Evolutionary conservation across 306 rosid species (phyloP).

Genomic region (Corylus avellana): DNA sequence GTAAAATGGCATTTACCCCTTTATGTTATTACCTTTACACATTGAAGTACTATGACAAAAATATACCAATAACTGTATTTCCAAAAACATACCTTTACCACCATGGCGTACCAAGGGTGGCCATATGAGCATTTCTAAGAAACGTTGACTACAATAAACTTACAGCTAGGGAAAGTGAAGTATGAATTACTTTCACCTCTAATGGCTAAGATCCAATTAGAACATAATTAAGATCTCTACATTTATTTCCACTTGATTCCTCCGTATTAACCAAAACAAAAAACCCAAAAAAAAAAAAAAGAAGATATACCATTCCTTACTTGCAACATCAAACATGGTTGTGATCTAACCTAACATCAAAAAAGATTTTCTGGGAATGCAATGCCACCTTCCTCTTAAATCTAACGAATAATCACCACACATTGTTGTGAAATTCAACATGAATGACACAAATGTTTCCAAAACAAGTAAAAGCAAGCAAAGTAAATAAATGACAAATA

Average conservation of each 20-base stretch:
- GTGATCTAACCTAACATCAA: too few relatives aligned
- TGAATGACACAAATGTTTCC: neutral
- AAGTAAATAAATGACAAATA: neutral
- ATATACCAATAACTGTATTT: neutral
- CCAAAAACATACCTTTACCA: neutral
- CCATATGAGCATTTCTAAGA: neutral
- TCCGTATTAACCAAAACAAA: slow-evolving; percentile 3
- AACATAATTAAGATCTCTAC: neutral
- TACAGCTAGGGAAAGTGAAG: neutral
- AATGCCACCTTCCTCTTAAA: neutral
- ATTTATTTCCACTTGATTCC: slow-evolving; percentile 5
- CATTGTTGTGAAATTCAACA: neutral
- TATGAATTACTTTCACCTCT: neutral
- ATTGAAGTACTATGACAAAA: neutral
- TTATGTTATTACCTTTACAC: neutral
- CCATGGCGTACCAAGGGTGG: neutral
- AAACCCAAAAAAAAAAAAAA: neutral
- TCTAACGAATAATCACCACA: neutral
- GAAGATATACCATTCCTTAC: neutral
- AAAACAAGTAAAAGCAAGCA: neutral
- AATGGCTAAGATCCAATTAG: neutral
- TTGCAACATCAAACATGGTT: neutral
- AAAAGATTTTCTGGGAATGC: neutral
- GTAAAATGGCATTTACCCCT: too few relatives aligned
- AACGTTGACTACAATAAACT: neutral